Conservation (phyloP, 2,329 filamentous ascomycete species). For the Chaetomium globosum region DNA sequence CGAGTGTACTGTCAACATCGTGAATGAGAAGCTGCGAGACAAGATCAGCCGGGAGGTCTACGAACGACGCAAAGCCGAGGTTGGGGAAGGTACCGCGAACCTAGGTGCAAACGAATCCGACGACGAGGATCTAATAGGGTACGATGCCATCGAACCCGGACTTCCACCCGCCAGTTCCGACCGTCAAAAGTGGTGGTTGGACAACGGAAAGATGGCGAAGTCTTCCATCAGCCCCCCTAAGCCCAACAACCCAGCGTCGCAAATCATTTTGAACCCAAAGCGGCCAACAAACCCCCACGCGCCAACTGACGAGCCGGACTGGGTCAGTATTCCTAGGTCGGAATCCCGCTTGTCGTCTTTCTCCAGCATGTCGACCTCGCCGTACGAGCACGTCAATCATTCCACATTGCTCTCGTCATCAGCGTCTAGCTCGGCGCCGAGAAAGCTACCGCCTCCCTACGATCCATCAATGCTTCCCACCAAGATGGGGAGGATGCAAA, state of each 20-base stretch:
- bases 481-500: conserved; percentile 50
- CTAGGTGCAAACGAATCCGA: conserved; percentile 62
- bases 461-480: conserved; percentile 52
- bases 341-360: conserved; percentile 57
- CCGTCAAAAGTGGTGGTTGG: conserved; percentile 70
- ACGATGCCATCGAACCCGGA: conserved; percentile 80
- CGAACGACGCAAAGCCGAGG: conserved; percentile 64
- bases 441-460: conserved; percentile 57
- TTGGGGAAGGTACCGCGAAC: conserved; percentile 65
- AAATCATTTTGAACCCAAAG: conserved; percentile 69
- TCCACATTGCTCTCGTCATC: conserved; percentile 52
- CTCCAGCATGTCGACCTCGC: conserved; percentile 61
- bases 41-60: conserved; percentile 76
- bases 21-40: conserved; percentile 75
- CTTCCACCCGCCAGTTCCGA: conserved; percentile 69
- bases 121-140: conserved; percentile 79
- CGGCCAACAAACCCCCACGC: conserved; percentile 82
- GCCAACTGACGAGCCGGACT: conserved; percentile 74
- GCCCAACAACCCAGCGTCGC: conserved; percentile 49
- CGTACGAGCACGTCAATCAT: conserved; percentile 60
- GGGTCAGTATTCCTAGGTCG: conserved; percentile 68
- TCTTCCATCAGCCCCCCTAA: conserved; percentile 69
- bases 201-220: conserved; percentile 72
- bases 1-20: conserved; percentile 76
- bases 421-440: conserved; percentile 49